Evolutionary conservation across 495 filamentous ascomycete species (phyloP).

Genomic region (Clohesyomyces aquaticus): DNA sequence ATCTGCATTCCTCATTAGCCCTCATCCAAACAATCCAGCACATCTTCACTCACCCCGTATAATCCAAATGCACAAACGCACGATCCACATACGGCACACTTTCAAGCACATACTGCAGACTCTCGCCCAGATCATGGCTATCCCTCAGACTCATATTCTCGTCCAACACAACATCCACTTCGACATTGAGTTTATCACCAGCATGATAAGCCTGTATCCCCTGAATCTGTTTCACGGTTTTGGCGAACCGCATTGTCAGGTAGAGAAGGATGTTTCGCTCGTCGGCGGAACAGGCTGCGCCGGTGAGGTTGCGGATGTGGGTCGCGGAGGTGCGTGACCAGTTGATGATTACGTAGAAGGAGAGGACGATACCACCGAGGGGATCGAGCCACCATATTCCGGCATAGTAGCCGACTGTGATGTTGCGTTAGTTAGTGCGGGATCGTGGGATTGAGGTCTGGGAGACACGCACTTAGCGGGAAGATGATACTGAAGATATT

Average conservation of each 20-base stretch:
- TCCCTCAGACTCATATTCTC: conserved; percentile 77
- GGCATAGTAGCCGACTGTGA: conserved; percentile 70
- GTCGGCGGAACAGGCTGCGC: conserved; percentile 75
- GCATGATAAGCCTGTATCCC: conserved; percentile 86
- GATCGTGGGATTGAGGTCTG: background rate
- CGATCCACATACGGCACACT: conserved; percentile 71
- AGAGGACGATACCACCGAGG: conserved; percentile 79
- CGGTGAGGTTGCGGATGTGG: conserved; percentile 83
- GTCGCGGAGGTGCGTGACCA: conserved; percentile 76
- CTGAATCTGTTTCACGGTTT: conserved; percentile 85
- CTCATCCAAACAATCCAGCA: too few species aligned
- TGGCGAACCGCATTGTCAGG: conserved; percentile 91
- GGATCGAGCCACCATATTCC: conserved; percentile 84
- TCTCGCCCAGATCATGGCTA: conserved; percentile 87
- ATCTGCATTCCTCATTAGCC: too few species aligned
- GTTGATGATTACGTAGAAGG: conserved; percentile 79
- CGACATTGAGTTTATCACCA: conserved; percentile 87
- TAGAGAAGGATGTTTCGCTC: conserved; percentile 88
- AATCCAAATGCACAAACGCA: conserved; percentile 81
- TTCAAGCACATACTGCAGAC: conserved; percentile 83
- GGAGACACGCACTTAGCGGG: conserved; percentile 61
- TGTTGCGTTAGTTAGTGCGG: background rate
- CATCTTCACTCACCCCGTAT: too few species aligned
- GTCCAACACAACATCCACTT: conserved; percentile 81
- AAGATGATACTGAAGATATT: conserved; percentile 89